These are phyloP conservation scores for Xylariaceae sp. DNA, from an alignment of 2,329 filamentous ascomycete species.

Conservation along the genomic window DNA sequence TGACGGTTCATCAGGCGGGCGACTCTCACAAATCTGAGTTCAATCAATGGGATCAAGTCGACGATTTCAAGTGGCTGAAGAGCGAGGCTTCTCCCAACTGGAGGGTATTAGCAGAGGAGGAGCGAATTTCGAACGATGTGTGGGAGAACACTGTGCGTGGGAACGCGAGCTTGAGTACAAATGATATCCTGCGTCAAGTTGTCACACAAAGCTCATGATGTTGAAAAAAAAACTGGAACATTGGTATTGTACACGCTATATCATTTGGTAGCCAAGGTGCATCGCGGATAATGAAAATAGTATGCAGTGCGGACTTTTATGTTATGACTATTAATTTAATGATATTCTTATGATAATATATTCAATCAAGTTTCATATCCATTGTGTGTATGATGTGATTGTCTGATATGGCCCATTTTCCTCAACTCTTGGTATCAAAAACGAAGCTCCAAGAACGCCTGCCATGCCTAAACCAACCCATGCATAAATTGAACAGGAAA, in stretches of 20 bases:
- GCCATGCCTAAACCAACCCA: not conserved
- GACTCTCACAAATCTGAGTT: conserved; percentile 41
- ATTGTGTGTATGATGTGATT: no score
- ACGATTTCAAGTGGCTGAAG: conserved; percentile 98
- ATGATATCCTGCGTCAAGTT: conserved; percentile 70
- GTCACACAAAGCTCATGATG: no score
- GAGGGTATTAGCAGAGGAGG: conserved; percentile 67
- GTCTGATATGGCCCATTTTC: not conserved
- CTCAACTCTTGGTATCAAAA: conserved; percentile 13
- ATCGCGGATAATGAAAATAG: not conserved
- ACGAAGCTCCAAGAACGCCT: conserved; percentile 13
- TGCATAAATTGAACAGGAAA: no score
- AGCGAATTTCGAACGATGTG: conserved; percentile 64
- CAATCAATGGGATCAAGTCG: conserved; percentile 88
- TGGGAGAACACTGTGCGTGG: conserved; percentile 75
- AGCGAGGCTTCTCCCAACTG: conserved; percentile 87
- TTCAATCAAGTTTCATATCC: not conserved
- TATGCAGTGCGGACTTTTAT: not conserved
- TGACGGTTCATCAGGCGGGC: conserved; percentile 35
- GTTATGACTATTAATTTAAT: not conserved
- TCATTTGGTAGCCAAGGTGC: not conserved
- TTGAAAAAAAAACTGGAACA: no score
- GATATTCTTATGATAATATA: not conserved
- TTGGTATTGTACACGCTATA: no score
- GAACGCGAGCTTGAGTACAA: conserved; percentile 63